Percentiles rank a stretch among this genome's conserved stretches.
phyloP scores from a whole-genome alignment of 345 rosid species.

The Sonneratia caseolaris region DNA sequence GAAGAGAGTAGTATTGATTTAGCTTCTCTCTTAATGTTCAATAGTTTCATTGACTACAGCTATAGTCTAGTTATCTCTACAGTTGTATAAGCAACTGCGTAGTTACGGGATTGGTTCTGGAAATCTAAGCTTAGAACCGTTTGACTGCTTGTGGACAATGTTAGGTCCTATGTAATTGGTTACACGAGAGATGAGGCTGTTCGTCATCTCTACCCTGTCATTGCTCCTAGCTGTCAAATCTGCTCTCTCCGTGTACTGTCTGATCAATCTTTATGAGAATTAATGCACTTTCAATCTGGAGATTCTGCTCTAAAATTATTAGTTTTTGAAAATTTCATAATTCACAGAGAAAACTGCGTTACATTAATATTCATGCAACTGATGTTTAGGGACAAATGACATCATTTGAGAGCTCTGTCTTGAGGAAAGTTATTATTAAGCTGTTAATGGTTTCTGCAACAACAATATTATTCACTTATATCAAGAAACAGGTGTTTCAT shows the following conservation, averaged over 20 bases:
- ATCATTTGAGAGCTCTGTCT: background rate
- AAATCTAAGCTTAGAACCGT: background rate
- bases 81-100: background rate
- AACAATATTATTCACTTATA: background rate
- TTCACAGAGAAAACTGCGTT: too few relatives aligned
- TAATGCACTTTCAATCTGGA: too few relatives aligned
- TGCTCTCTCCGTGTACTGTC: too few relatives aligned
- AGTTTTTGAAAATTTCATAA: too few relatives aligned
- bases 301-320: too few relatives aligned
- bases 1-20: too few relatives aligned
- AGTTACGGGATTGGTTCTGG: background rate
- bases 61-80: too few relatives aligned
- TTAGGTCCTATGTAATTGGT: background rate
- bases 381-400: background rate
- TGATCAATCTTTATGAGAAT: too few relatives aligned
- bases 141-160: background rate
- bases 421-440: background rate
- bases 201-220: background rate
- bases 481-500: background rate
- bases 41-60: too few relatives aligned
- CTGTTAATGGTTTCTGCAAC: background rate
- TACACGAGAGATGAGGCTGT: background rate
- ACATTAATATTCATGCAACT: background rate
- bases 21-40: too few relatives aligned
- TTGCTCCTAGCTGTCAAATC: too few relatives aligned